Base-by-base conservation (phyloP, 305 asterid species). In the Solanum hybrid region DNA sequence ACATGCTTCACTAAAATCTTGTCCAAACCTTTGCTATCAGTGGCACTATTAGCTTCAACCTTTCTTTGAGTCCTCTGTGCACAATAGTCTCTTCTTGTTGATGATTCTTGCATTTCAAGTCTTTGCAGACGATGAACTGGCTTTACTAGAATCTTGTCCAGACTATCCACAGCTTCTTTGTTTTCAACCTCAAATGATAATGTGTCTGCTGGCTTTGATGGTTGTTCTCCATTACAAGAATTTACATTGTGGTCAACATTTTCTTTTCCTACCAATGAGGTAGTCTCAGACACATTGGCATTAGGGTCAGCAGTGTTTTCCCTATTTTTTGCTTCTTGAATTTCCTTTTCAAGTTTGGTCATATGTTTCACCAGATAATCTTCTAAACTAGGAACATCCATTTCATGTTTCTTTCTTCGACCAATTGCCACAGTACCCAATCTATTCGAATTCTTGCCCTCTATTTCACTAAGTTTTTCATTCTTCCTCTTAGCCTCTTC, bases 311-410 rank as follows among this genome's bases (percentile, higher is more conserved):
- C 91, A 22, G 26, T 24, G 64, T 80, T 92, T 79, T 89, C 92
- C 81, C 92, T 80, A 86, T 90, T 93, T 91, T 92, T 94, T 31
- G 98, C 98, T 93, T 95, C 98, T 89, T 92, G 93, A 85, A 97
- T 96, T 93, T 95, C 99, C 91, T 90, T 94, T 93, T 97, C 99
- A 72, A 96, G 99, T 86, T 93, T 94, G 22, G 99, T 87, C 89
- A 96, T 42, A 35, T 90, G 96, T 91, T 95, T 97, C 89, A 96
- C 97, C 92, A 97, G 90, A 93, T 77, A 92, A 85, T 94, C 94
- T 90, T 97, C 99, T 34, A 97, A 92, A 88, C 98, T 94, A 24
- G 98, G 98, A 90, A 95, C 95, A 36, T 77, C 86, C 14, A 40
- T 80, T 66, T 34, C 90, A 11, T 89, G 93, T 73, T 73, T 88